Evolutionary conservation across 2,329 filamentous ascomycete species (phyloP), one percentile per base, ranked within the genome.

Genomic region (Colletotrichum camelliae): DNA sequence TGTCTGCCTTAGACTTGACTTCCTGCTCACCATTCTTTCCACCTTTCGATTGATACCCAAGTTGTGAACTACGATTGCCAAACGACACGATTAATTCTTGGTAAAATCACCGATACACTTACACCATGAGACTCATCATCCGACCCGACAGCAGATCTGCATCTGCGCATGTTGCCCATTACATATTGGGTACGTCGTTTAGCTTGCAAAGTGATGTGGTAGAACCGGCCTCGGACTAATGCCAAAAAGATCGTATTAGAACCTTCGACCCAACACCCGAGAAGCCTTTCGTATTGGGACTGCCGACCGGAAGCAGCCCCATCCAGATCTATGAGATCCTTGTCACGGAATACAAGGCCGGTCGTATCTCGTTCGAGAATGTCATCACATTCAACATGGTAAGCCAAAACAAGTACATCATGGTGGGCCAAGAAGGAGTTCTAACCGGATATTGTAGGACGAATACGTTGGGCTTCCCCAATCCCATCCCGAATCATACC

Each of bases 371-470:
- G 1, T 77, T 77, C 83, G 90, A 91, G 79, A 89, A 95, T 92
- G 93, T 96, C 80, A 88, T 95, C 78, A 95, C 94, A 4, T 96
- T 95, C 88, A 93, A 94, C 82, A 94, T 95, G 93, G 94, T 78
- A 8, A 12, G 72, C 67, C 7, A 21, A 9, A 1, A 16, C 1
- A 8, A 8, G 7, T 2, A 15, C 13, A 6, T 13, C 3, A 7
- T 16, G 5, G 24, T 58, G 24, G 55, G 13, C 24, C 61, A 31
- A 12, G 24, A 67, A n/a, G 57, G n/a, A 18, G 8, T 6, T 24
- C 61, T 43, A 4, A 6, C 10, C 7, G 2, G 7, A 4, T 4
- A 18, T 12, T 86, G 94, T 94, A 83, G 91, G 87, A 95, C 84
- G 93, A 95, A 85, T 95, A 95, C 81, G 93, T 95, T 77, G 92